A percentile compares a stretch with the other conserved stretches of the same genome.
Evolutionary conservation across 495 filamentous ascomycete species (phyloP).

Genomic region (Aspergillus funiculosus): DNA sequence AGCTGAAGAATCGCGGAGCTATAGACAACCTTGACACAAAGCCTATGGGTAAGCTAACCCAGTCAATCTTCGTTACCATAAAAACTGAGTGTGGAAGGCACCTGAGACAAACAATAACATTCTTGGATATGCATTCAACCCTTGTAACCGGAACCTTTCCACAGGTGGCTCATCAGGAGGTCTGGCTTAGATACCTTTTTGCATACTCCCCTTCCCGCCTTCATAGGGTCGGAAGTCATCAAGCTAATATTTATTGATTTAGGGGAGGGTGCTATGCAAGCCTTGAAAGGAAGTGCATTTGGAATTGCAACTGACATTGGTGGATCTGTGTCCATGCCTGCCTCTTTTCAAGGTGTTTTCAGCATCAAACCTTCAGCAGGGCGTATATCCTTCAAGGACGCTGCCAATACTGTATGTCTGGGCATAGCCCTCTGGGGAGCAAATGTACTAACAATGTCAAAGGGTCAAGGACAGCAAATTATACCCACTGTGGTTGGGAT

Average conservation of each 20-base stretch:
- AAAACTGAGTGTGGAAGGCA: constrained; percentile 4
- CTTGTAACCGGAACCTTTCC: constrained; percentile 6
- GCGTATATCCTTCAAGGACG: constrained; percentile 9
- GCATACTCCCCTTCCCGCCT: background rate
- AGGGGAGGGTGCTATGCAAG: constrained; percentile 10
- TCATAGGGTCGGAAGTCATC: background rate
- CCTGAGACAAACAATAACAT: constrained; percentile 10
- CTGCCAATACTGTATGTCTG: constrained; percentile 8
- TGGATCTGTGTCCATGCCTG: constrained; percentile 7
- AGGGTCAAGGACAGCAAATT: constrained; percentile 8
- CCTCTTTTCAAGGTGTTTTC: constrained; percentile 6
- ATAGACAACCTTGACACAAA: constrained; percentile 9
- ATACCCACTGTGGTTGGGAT: constrained; percentile 9
- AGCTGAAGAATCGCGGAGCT: constrained; percentile 6
- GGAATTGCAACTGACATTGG: constrained; percentile 9
- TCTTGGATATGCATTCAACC: constrained; percentile 11
- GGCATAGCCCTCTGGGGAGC: background rate
- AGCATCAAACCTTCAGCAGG: constrained; percentile 9
- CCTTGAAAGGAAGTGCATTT: constrained; percentile 8
- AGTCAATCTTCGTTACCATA: too few species aligned
- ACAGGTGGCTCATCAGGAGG: constrained; percentile 11
- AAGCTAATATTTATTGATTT: background rate
- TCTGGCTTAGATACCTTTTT: background rate
- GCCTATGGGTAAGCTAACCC: constrained; percentile 7
- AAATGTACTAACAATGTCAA: background rate